These are phyloP conservation scores for Larix kaempferi DNA, from an alignment of 75 land plant genomes.

Conservation along the genomic window DNA sequence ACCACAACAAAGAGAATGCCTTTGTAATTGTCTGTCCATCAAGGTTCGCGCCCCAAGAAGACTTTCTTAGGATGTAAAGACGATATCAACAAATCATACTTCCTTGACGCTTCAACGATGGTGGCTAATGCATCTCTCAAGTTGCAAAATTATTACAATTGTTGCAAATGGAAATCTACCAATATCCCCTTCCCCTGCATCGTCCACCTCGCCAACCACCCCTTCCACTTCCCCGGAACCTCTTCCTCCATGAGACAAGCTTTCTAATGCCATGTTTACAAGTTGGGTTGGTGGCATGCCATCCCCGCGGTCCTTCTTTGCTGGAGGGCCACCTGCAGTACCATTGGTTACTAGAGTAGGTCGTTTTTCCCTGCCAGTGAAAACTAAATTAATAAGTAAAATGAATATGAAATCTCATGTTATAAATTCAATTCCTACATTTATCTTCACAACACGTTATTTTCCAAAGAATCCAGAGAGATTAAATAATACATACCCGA, in stretches of 20 bases:
- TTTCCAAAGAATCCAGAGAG: neutral
- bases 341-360: conserved; percentile 49
- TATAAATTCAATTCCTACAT: neutral
- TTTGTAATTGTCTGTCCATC: too few species aligned
- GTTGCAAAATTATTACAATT: too few species aligned
- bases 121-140: too few species aligned
- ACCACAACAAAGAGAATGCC: too few species aligned
- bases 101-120: too few species aligned
- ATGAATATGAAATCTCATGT: neutral
- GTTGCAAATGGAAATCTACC: too few species aligned
- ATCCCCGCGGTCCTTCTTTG: conserved; percentile 65
- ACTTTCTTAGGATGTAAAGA: too few species aligned
- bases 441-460: neutral
- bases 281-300: conserved; percentile 55
- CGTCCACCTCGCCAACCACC: conserved; percentile 66
- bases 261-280: conserved; percentile 73
- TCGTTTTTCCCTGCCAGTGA: conserved; percentile 40
- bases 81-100: too few species aligned
- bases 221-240: conserved; percentile 44
- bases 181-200: conserved; percentile 21
- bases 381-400: conserved; percentile 2
- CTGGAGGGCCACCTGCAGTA: conserved; percentile 13
- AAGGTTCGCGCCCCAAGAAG: too few species aligned
- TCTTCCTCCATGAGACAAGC: conserved; percentile 62
- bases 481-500: conserved; percentile 22